Evolutionary conservation across 257 asterid species (phyloP), one percentile per base, ranked within the genome.

Genomic region (Primulina huaijiensis): DNA sequence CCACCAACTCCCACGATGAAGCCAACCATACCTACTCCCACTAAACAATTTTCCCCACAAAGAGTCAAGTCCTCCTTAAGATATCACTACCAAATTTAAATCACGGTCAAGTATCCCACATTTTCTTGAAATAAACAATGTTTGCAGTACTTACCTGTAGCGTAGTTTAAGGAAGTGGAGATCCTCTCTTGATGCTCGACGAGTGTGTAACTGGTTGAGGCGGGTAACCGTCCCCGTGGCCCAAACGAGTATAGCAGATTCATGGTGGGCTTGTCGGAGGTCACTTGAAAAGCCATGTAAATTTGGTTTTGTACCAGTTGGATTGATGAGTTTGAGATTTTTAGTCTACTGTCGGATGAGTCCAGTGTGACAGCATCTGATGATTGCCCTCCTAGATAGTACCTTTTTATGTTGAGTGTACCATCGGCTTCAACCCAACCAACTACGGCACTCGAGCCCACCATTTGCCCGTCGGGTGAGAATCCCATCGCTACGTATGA

Each of bases 161-260:
- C 79, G 29, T 83, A 89, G 68, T 94, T 74, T 73, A 94, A 61
- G 50, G 30, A 4, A 30, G 95, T 88, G 16, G 87, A 35, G 71
- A 76, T 66, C 65, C 43, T 76, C 2, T 79, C 82, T 1, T 57
- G 57, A 56, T 94, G 99, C 61, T 91, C 71, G 3, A 79, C 6
- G 35, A 94, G 62, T 2, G 74, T 85, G 71, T 38, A 78, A 33
- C 17, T 31, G 7, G 84, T 19, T 6, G 62, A 14, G 0, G 76
- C 56, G 23, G 96, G 96, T 27, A 85, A 34, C 6, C 65, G 77
- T 7, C 84, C 81, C 0, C 20, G 0, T 10, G 72, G 92, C 3
- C 99, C 98, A 2, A 88, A 78, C 31, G 96, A 77, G 78, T 89
- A 94, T 29, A 94, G 53, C 58, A 94, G 77, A n/a, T 68, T 80